Evolutionary conservation across 164 flowering plant species (phyloP), one percentile per base, ranked within the genome.

Genomic region (Tetrastigma voinierianum): DNA sequence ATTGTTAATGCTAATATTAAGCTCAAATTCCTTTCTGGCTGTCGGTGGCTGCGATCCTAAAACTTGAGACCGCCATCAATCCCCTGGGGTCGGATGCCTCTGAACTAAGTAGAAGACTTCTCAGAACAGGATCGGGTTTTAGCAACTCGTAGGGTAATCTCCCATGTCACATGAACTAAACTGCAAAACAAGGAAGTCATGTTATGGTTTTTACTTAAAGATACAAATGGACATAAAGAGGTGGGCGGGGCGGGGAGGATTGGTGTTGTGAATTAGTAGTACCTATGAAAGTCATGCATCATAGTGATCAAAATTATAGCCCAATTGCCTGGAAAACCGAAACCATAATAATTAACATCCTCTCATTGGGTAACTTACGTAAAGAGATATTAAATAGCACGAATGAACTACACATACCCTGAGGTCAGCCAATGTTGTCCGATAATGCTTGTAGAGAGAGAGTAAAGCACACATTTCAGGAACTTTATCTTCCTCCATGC

Each of bases 401-500:
- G 14, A 1, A 8, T 1, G 11, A 40, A n/a, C n/a, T n/a, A n/a
- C n/a, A n/a, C 75, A 59, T 80, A 94, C 97, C 86, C 72, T 77
- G 7, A 91, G 91, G 64, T 97, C 98, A 56, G 98, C 97, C 96
- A 93, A 82, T 25, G 97, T 93, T 25, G 98, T 91, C 53, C 98
- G 97, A 72, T 88, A 91, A 18, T 76, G 61, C 79, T 84, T 88
- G 78, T 93, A 91, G 18, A n/a, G n/a, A n/a, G n/a, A n/a, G n/a
- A 91, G 72, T 23, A 74, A 61, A 64, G 70, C 51, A 62, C 87
- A 78, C 78, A 89, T 18, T 11, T 83, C 87, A 46, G 81, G 65
- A 48, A 86, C 83, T 78, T 84, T 81, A 19, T 66, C 59, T 52
- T 86, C 78, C 64, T 88, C 89, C 9, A 93, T 81, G 40, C 89